Evolutionary conservation across 352 stramenopile species (phyloP).

Genomic region (Phytophthora aleatoria): DNA sequence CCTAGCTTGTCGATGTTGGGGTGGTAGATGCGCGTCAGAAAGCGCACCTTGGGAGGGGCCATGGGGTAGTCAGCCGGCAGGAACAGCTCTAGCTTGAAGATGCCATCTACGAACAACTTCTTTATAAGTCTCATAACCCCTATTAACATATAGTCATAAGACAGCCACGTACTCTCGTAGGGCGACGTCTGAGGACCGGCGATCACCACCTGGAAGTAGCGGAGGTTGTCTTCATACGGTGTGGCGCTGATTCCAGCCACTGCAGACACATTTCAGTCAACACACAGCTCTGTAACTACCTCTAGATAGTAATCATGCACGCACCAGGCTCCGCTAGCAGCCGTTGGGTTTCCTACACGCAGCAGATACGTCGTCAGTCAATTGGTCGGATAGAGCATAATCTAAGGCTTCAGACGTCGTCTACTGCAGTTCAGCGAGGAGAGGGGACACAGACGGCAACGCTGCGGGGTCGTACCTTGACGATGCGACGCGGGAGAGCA

Average conservation of each 20-base stretch:
- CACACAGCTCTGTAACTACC: neutral
- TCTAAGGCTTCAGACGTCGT: neutral
- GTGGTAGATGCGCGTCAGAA: slow-evolving; percentile 99
- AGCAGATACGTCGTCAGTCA: slow-evolving; percentile 9
- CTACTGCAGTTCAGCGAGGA: neutral
- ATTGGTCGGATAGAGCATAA: neutral
- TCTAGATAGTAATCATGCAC: slow-evolving; percentile 10
- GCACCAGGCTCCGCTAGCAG: slow-evolving; percentile 93
- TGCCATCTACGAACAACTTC: slow-evolving; percentile 65
- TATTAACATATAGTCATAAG: slow-evolving; percentile 9
- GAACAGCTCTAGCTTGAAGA: slow-evolving; percentile 98
- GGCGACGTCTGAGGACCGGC: slow-evolving; percentile 95
- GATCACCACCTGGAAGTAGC: slow-evolving; percentile 98
- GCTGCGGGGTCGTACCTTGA: slow-evolving; percentile 49
- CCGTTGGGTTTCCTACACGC: slow-evolving; percentile 92
- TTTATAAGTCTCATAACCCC: neutral
- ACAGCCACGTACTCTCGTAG: slow-evolving; percentile 89
- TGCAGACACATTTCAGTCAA: slow-evolving; percentile 21
- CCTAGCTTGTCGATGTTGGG: slow-evolving; percentile 98
- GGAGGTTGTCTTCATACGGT: slow-evolving; percentile 97
- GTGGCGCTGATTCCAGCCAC: slow-evolving; percentile 96
- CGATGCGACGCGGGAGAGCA: slow-evolving; percentile 69
- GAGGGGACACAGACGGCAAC: neutral
- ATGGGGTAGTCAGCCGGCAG: slow-evolving; percentile 98
- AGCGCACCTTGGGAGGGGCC: slow-evolving; percentile 96